Evolutionary conservation across 2,329 filamentous ascomycete species (phyloP).

Genomic region (Alternaria novae-zelandiae): DNA sequence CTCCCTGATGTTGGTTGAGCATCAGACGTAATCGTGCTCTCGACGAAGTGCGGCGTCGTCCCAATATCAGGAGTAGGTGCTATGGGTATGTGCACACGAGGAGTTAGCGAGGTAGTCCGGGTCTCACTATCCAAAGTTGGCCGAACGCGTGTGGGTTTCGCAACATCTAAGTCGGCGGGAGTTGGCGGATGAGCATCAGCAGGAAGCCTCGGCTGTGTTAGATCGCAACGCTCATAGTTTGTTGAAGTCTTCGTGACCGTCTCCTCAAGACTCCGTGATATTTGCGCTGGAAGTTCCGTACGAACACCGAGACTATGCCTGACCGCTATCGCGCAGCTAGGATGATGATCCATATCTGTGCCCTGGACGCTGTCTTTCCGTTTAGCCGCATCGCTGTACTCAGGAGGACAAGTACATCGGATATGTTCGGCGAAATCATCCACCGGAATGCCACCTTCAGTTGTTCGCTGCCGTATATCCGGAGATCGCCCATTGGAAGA

Average conservation of each 20-base stretch:
- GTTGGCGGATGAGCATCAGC: neutral
- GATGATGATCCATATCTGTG: neutral
- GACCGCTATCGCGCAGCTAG: neutral
- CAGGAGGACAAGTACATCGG: neutral
- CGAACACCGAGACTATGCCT: neutral
- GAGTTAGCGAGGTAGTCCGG: too few relatives aligned
- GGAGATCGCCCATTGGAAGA: too few relatives aligned
- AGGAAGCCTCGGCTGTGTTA: neutral
- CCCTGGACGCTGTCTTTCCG: neutral
- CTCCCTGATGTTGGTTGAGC: neutral
- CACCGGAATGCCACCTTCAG: too few relatives aligned
- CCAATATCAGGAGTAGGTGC: too few relatives aligned
- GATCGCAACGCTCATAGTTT: too few relatives aligned
- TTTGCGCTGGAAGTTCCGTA: neutral
- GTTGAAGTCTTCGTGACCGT: neutral
- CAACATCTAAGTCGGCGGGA: neutral
- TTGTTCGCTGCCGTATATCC: neutral
- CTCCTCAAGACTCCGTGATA: too few relatives aligned
- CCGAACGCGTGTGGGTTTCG: too few relatives aligned
- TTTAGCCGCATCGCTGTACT: neutral
- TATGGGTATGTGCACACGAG: too few relatives aligned
- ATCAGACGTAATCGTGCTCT: neutral
- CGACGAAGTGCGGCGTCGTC: too few relatives aligned
- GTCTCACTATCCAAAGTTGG: neutral
- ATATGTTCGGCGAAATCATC: neutral